Evolutionary conservation across 2,329 filamentous ascomycete genomes (phyloP).

Genomic region (Sordariomycetes sp.): DNA sequence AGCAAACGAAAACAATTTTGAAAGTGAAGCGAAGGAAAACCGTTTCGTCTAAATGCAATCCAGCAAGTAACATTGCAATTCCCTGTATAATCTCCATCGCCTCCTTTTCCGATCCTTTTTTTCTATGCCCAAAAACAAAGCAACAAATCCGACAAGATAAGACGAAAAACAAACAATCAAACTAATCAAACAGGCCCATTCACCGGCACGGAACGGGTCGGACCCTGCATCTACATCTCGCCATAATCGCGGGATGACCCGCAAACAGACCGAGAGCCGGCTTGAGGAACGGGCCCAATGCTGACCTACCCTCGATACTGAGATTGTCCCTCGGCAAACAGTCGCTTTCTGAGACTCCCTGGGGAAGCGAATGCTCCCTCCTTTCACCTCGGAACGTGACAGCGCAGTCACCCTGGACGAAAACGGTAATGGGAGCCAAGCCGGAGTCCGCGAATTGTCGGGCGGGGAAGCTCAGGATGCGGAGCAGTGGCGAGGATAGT

Average conservation of each 20-base stretch:
- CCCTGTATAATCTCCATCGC: neutral
- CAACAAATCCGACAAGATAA: neutral
- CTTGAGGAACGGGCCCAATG: neutral
- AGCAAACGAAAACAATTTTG: conserved; percentile 1
- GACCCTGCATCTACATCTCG: neutral
- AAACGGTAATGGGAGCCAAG: neutral
- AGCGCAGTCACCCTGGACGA: neutral
- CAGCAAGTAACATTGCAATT: neutral
- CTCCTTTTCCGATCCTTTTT: neutral
- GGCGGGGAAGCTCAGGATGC: neutral
- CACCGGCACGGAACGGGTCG: neutral
- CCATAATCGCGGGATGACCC: neutral
- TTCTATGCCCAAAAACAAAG: neutral
- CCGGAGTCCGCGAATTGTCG: neutral
- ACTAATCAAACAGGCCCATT: neutral
- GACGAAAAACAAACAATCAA: neutral
- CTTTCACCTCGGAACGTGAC: neutral
- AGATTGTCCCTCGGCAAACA: neutral
- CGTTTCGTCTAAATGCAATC: conserved; percentile 1
- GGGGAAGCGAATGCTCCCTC: neutral
- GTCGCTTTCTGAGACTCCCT: neutral
- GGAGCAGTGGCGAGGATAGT: neutral
- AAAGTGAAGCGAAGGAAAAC: conserved; percentile 3
- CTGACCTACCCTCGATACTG: neutral
- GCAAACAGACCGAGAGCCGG: neutral